A percentile compares a stretch with the other conserved stretches of the same genome.
Conservation (phyloP, 2,329 filamentous ascomycete species). For the Zarea fungicola region DNA sequence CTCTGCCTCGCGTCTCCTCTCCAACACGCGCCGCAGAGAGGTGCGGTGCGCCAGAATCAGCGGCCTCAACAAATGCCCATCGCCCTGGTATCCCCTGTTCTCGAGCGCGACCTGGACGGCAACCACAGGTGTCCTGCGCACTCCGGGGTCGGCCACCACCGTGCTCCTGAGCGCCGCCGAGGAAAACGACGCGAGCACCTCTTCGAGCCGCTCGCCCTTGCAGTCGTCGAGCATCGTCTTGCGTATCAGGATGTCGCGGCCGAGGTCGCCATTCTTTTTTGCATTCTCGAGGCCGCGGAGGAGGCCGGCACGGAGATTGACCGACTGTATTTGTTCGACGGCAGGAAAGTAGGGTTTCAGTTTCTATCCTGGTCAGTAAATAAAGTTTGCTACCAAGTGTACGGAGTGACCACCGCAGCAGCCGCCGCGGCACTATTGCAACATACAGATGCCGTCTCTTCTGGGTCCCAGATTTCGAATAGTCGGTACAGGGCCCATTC, state of each 20-base stretch:
- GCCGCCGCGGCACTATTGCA: constrained; percentile 15
- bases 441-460: constrained; percentile 73
- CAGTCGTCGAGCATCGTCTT: constrained; percentile 98
- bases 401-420: constrained; percentile 10
- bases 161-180: constrained; percentile 72
- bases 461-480: constrained; percentile 76
- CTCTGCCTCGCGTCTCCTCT: constrained; percentile 54
- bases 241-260: constrained; percentile 72
- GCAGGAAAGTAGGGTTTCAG: constrained; percentile 87
- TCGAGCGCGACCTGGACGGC: constrained; percentile 54
- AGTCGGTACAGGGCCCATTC: constrained; percentile 92
- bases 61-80: constrained; percentile 52
- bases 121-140: constrained; percentile 33
- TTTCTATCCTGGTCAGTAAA: constrained; percentile 52
- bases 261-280: constrained; percentile 81
- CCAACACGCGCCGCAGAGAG: constrained; percentile 56
- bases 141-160: constrained; percentile 42
- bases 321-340: constrained; percentile 80
- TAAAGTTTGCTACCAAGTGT: no score
- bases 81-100: constrained; percentile 50
- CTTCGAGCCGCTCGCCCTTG: constrained; percentile 83
- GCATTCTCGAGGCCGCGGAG: constrained; percentile 75
- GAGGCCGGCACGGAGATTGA: constrained; percentile 81
- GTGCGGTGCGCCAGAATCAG: constrained; percentile 69
- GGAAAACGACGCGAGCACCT: constrained; percentile 79